These are phyloP conservation scores for Eragrostis curvula DNA, from an alignment of 176 grass and related monocot genomes.

Conservation along the genomic window DNA sequence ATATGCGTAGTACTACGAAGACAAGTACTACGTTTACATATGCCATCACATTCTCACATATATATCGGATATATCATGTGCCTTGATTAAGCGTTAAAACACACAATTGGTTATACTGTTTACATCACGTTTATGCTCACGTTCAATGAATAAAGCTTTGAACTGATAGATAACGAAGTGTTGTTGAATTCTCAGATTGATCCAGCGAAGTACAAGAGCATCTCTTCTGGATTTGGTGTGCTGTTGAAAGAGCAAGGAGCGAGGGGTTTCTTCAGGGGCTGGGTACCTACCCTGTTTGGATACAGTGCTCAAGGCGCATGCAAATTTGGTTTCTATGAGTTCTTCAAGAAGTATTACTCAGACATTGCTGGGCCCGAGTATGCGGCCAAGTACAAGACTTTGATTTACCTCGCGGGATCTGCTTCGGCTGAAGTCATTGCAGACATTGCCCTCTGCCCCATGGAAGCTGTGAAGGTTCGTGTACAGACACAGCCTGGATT, in stretches of 20 bases:
- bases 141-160: background rate
- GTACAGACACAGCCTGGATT: conserved; percentile 82
- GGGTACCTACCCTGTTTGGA: conserved; percentile 69
- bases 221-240: conserved; percentile 67
- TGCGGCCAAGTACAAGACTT: conserved; percentile 77
- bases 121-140: background rate
- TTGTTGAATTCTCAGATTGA: conserved; percentile 58
- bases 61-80: background rate
- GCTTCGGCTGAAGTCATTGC: conserved; percentile 81
- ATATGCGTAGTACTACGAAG: background rate
- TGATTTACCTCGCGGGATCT: conserved; percentile 77
- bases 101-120: background rate
- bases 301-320: conserved; percentile 75
- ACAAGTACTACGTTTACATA: background rate
- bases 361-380: conserved; percentile 69
- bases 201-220: conserved; percentile 81
- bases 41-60: background rate
- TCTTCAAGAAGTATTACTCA: conserved; percentile 82
- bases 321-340: conserved; percentile 83
- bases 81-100: background rate
- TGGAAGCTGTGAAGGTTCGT: conserved; percentile 84
- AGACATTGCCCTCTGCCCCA: conserved; percentile 77
- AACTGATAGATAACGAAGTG: background rate
- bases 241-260: conserved; percentile 81
- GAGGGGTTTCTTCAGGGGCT: conserved; percentile 77